Percentiles rank a stretch among this genome's conserved stretches.
Conservation (phyloP, 192 early-diverging fungal genomes). For the Pilaira anomala region DNA sequence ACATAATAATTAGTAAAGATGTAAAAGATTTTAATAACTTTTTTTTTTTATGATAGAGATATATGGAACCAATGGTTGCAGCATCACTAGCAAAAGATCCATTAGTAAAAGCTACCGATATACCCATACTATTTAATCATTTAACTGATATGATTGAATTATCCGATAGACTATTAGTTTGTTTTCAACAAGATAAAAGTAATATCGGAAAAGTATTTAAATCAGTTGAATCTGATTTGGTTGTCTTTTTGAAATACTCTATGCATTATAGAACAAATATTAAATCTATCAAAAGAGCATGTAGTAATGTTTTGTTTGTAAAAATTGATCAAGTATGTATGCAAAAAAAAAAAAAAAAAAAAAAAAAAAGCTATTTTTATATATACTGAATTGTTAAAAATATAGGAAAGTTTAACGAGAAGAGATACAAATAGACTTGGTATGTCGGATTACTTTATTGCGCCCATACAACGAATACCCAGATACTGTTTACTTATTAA, state of each 20-base stretch:
- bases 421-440: slow-evolving; percentile 53
- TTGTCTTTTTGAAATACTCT: slow-evolving; percentile 32
- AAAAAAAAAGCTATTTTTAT: no score
- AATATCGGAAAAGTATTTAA: slow-evolving; percentile 29
- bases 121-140: slow-evolving; percentile 35
- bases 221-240: slow-evolving; percentile 22
- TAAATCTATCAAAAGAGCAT: slow-evolving; percentile 24
- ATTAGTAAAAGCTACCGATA: slow-evolving; percentile 32
- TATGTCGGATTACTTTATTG: slow-evolving; percentile 67
- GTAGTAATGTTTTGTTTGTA: slow-evolving; percentile 25
- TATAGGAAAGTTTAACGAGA: slow-evolving; percentile 35
- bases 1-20: no score
- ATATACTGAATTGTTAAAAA: no score
- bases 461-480: slow-evolving; percentile 74
- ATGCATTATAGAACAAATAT: slow-evolving; percentile 27
- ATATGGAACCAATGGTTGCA: slow-evolving; percentile 37
- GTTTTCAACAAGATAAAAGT: slow-evolving; percentile 17
- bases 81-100: slow-evolving; percentile 30
- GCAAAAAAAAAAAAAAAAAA: no score
- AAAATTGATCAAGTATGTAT: slow-evolving; percentile 34
- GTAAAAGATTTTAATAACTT: background rate
- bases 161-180: slow-evolving; percentile 20
- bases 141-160: slow-evolving; percentile 26
- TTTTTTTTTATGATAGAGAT: slow-evolving; percentile 18
- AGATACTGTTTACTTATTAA: slow-evolving; percentile 68